These are phyloP conservation scores for Globisporangium abappressorium DNA, from an alignment of 352 stramenopile genomes.

Conservation along the genomic window DNA sequence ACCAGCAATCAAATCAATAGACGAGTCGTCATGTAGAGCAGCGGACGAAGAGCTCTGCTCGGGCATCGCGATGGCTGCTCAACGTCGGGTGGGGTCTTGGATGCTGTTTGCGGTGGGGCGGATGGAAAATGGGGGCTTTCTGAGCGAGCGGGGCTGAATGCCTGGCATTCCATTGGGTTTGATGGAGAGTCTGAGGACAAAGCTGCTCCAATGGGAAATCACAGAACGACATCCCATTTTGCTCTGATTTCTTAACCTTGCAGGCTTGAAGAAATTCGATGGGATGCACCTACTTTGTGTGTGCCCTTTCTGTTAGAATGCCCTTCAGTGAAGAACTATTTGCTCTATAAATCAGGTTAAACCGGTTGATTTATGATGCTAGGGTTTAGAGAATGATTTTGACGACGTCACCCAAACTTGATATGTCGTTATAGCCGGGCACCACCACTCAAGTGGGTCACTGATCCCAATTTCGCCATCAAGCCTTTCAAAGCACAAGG, in stretches of 20 bases:
- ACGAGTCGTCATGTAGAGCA: neutral
- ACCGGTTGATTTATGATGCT: too few species aligned
- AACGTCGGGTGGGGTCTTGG: neutral
- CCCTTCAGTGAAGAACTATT: too few species aligned
- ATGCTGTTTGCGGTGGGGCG: neutral
- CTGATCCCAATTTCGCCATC: too few species aligned
- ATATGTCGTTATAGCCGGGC: too few species aligned
- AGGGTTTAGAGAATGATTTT: too few species aligned
- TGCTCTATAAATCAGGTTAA: too few species aligned
- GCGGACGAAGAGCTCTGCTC: neutral
- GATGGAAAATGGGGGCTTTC: neutral
- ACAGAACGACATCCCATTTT: neutral
- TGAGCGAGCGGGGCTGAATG: neutral
- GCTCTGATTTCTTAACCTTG: constrained; percentile 4
- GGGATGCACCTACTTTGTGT: neutral
- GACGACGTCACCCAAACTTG: too few species aligned
- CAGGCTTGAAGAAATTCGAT: neutral
- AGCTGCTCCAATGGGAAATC: neutral
- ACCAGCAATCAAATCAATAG: neutral
- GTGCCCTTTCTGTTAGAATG: too few species aligned
- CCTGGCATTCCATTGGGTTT: neutral
- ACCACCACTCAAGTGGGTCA: too few species aligned
- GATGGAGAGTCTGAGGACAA: neutral
- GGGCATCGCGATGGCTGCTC: neutral
- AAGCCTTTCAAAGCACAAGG: too few species aligned